Base-by-base conservation (phyloP, 1,284 basidiomycete species). In the Sparassis latifolia region DNA sequence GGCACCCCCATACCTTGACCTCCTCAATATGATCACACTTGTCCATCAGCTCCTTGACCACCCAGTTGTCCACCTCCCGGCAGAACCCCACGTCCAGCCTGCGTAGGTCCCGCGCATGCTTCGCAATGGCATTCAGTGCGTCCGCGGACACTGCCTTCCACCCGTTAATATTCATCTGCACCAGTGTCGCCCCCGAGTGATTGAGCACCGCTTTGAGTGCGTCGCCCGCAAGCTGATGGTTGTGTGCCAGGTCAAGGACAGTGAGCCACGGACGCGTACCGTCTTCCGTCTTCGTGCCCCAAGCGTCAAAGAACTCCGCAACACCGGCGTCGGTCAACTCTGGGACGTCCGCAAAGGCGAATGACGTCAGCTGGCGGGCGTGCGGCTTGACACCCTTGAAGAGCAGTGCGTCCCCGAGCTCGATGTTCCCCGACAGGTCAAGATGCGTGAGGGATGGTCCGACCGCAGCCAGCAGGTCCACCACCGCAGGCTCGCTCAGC, bases 31-130 rank as follows among this genome's bases (percentile, higher is more conserved):
- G 67, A 30, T 61, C 60, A 52, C 80, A 81, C 1, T 69, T 63
- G 10, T 88, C 82, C 55, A 92, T 64, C 60, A 92, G 69, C 27
- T 69, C 75, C 65, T 89, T 86, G 53, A 98, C 68, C 2, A 89
- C 74, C 61, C 86, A 92, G 66, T 99, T 89, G 57, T 95, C 88
- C 33, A 92, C 77, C 37, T 81, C 77, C 41, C 96, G 72, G 57
- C 94, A 95, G 79, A 92, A 99, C 1, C 93, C 87, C 4, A 97
- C 66, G 62, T 99, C 91, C 35, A 98, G 62, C 61, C 71, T 75
- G 55, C 68, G 71, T 57, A 97, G 61, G 29, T 75, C 68, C 3
- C 62, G 65, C 20, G 78, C 79, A 0, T 61, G 58, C 37, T 68
- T 65, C 0, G 76, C 78, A 33, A 96, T 74, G 39, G 58, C 58